phyloP scores from a whole-genome alignment of 2,329 filamentous ascomycete genomes.

The Dothidotthia symphoricarpi region DNA sequence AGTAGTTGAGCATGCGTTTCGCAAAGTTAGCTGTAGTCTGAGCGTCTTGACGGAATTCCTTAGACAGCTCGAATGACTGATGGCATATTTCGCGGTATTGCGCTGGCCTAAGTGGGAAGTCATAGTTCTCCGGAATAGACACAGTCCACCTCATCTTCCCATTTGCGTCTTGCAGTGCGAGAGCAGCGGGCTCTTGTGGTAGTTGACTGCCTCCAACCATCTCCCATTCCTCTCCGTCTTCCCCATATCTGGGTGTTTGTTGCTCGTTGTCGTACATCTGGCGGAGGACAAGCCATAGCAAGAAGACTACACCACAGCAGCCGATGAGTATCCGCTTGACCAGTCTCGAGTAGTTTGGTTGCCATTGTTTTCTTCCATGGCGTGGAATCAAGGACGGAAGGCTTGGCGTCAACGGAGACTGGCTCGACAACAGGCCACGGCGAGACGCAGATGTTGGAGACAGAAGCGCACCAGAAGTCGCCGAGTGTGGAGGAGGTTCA shows the following conservation, averaged over 20 bases:
- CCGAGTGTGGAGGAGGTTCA: conserved; percentile 28
- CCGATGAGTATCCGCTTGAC: conserved; percentile 59
- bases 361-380: conserved; percentile 60
- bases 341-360: conserved; percentile 55
- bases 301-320: conserved; percentile 46
- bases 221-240: conserved; percentile 55
- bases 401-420: conserved; percentile 68
- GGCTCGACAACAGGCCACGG: conserved; percentile 64
- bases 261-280: conserved; percentile 29
- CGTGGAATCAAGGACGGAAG: conserved; percentile 67
- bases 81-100: conserved; percentile 70
- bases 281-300: conserved; percentile 53
- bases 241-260: conserved; percentile 13
- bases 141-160: conserved; percentile 75
- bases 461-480: conserved; percentile 39
- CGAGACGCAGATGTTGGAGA: conserved; percentile 37
- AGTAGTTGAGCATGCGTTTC: conserved; percentile 51
- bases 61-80: conserved; percentile 65
- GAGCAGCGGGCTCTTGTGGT: conserved; percentile 70
- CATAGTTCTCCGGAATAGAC: conserved; percentile 65
- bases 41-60: conserved; percentile 45
- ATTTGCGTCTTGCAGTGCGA: conserved; percentile 65
- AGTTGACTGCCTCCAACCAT: conserved; percentile 65
- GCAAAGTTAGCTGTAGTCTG: conserved; percentile 24
- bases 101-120: conserved; percentile 64